These are phyloP conservation scores for Aspergillus sergii DNA, from an alignment of 2,329 filamentous ascomycete genomes.

Conservation along the genomic window DNA sequence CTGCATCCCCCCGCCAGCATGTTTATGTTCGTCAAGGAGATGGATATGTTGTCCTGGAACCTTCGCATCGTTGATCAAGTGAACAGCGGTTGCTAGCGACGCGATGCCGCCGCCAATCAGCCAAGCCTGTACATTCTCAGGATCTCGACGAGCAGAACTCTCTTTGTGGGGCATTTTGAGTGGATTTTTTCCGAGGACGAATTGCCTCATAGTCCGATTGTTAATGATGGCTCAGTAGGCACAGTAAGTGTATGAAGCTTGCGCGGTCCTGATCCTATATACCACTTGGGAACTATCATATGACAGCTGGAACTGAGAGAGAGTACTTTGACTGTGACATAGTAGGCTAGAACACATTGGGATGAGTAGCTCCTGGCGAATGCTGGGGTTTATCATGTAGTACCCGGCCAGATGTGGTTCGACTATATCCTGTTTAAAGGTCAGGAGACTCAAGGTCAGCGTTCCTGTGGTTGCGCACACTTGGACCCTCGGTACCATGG, in stretches of 20 bases:
- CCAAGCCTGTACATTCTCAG: conserved; percentile 29
- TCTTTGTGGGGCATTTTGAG: not conserved
- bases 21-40: conserved; percentile 35
- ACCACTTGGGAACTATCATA: not conserved
- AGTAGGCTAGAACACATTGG: not conserved
- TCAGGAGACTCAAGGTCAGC: not conserved
- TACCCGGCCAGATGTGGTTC: too few species aligned
- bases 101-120: conserved; percentile 43
- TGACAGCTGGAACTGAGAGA: not conserved
- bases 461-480: not conserved
- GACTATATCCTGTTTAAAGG: too few species aligned
- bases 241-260: not conserved
- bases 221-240: too few species aligned
- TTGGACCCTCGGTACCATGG: not conserved
- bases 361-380: not conserved
- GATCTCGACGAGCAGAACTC: conserved; percentile 5
- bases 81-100: conserved; percentile 39
- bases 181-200: not conserved
- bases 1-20: conserved; percentile 37
- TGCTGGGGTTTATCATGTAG: not conserved
- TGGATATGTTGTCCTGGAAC: conserved; percentile 37
- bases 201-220: not conserved
- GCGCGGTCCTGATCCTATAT: not conserved
- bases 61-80: conserved; percentile 39
- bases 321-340: not conserved